These are phyloP conservation scores for Glaciozyma antarctica DNA, from an alignment of 768 basidiomycete genomes.

Conservation along the genomic window DNA sequence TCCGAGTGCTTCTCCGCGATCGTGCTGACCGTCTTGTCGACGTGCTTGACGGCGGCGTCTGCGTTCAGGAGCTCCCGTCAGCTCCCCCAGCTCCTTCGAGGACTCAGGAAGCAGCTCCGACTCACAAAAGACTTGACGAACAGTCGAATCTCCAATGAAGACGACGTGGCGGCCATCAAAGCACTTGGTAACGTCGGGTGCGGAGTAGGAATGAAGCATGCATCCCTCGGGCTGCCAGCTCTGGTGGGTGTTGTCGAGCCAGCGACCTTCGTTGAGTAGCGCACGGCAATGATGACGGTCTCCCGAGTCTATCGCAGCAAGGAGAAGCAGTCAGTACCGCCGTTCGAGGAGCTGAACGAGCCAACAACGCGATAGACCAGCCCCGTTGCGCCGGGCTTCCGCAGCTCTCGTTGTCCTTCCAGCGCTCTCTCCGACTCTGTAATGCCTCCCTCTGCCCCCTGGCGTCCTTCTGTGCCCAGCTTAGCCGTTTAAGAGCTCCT, in stretches of 20 bases:
- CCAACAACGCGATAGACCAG: too few relatives aligned
- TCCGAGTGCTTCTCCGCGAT: conserved; percentile 61
- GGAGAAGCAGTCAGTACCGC: not conserved
- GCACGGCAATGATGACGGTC: conserved; percentile 67
- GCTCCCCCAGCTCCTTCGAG: not conserved
- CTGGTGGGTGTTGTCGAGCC: conserved; percentile 57
- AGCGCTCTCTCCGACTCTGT: too few relatives aligned
- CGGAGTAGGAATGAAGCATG: conserved; percentile 60
- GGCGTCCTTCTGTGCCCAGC: too few relatives aligned
- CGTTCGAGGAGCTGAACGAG: not conserved
- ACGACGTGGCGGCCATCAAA: conserved; percentile 53
- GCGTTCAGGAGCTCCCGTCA: not conserved
- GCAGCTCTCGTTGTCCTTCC: not conserved
- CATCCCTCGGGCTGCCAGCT: conserved; percentile 91
- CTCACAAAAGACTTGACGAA: conserved; percentile 62
- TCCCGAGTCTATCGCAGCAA: conserved; percentile 49
- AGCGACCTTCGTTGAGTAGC: conserved; percentile 61
- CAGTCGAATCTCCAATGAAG: conserved; percentile 79
- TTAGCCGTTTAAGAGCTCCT: too few relatives aligned
- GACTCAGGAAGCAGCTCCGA: not conserved
- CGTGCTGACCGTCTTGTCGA: conserved; percentile 44
- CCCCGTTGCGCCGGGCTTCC: not conserved
- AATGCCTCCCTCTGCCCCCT: not conserved
- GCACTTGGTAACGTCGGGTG: conserved; percentile 51
- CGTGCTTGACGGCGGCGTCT: conserved; percentile 44